phyloP scores from a whole-genome alignment of 208 protist species.

The Novymonas esmeraldas region DNA sequence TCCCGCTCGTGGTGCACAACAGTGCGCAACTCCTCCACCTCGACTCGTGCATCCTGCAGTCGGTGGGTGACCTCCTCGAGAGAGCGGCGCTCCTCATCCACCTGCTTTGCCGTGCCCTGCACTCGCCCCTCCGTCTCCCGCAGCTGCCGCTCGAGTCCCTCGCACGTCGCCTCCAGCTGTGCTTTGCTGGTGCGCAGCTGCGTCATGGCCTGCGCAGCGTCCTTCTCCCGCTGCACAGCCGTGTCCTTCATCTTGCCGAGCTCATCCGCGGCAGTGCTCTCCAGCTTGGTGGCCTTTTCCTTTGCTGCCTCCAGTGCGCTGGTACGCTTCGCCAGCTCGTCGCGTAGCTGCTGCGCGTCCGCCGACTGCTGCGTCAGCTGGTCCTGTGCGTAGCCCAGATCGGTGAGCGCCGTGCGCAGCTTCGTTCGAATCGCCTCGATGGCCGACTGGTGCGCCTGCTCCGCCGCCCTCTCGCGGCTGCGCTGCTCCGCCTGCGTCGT shows the following conservation, averaged over 20 bases:
- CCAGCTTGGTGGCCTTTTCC: conserved; percentile 25
- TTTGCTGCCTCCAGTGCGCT: conserved; percentile 39
- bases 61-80: conserved; percentile 42
- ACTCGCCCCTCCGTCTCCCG: conserved; percentile 55
- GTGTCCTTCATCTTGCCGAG: conserved; percentile 33
- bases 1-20: conserved; percentile 44
- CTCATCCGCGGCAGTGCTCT: conserved; percentile 19
- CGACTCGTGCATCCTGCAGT: conserved; percentile 47
- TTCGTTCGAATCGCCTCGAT: conserved; percentile 60
- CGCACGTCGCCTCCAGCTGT: conserved; percentile 52
- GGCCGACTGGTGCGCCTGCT: conserved; percentile 53
- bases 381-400: conserved; percentile 65
- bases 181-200: conserved; percentile 32
- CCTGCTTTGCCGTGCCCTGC: conserved; percentile 44
- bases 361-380: conserved; percentile 57
- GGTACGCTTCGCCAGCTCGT: conserved; percentile 53
- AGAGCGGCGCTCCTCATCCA: conserved; percentile 52
- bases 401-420: conserved; percentile 40
- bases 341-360: conserved; percentile 55
- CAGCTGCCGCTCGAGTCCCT: conserved; percentile 39
- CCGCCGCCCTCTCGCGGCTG: conserved; percentile 47
- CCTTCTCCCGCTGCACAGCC: conserved; percentile 31
- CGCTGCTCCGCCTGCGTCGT: conserved; percentile 56
- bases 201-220: conserved; percentile 35
- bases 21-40: conserved; percentile 50